Base-by-base conservation (phyloP, 2,329 filamentous ascomycete genomes). In the Boeremia lycopersici region DNA sequence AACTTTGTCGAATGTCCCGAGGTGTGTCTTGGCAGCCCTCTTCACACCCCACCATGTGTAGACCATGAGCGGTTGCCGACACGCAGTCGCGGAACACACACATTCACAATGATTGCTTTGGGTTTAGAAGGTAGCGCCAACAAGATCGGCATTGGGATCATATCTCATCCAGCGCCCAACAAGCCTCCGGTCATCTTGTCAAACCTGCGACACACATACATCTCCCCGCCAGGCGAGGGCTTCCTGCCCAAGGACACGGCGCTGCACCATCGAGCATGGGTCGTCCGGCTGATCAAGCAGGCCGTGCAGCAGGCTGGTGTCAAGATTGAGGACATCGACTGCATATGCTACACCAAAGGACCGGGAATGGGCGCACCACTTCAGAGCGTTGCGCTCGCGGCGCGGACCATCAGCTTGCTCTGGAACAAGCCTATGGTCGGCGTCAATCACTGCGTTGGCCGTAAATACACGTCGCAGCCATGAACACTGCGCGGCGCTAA, bases 221-320 rank as follows among this genome's bases (percentile, higher is more conserved):
- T 89, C 68, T 90, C 93, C 39, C 93, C 95, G 4, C 92, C 95
- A 0, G 95, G 95, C 38, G 90, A 93, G 56, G 95, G 95, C 4
- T 98, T 99, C 78, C 84, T 98, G 4, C 95, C 95, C 58, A 97
- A 98, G 74, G 95, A 99, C 78, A 97, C 93, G 0, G 95, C 95
- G 13, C 85, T 86, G 47, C 95, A 99, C 78, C 95, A 99, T 82
- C 88, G 95, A 61, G 74, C 86, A 71, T 91, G 89, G 86, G 91
- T 98, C 60, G 89, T 91, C 13, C 79, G 82, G 23, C 81, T 98
- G n/a, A 89, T 95, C 15, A 91, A 88, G 65, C 84, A 86, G 58
- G 91, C 93, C 4, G 84, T 99, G 59, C 80, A 82, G 53, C 86
- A 89, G 63, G 91, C 93, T 0, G 67, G 70, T 6, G 63, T 77